These are phyloP conservation scores for Apiospora malaysiana DNA, from an alignment of 2,329 filamentous ascomycete genomes.

Conservation along the genomic window DNA sequence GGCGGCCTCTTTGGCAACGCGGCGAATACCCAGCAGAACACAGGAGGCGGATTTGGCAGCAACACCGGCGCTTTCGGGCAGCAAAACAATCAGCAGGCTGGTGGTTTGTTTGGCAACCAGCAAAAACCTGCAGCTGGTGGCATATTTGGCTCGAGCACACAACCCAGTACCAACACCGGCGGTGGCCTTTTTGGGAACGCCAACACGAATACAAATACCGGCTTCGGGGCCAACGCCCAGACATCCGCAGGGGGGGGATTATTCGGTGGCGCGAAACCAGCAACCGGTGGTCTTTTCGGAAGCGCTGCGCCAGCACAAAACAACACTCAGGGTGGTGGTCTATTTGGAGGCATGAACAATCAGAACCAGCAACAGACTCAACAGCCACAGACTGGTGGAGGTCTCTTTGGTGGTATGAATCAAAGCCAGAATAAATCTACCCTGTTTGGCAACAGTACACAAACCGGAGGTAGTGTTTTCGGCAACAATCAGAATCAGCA, in stretches of 20 bases:
- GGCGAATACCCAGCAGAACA: constrained; percentile 39
- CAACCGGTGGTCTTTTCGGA: constrained; percentile 51
- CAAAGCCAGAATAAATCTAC: constrained; percentile 61
- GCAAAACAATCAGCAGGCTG: constrained; percentile 45
- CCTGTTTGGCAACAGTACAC: constrained; percentile 56
- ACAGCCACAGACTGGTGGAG: constrained; percentile 43
- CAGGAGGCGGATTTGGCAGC: constrained; percentile 39
- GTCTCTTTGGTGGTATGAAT: constrained; percentile 56
- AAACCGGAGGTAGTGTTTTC: constrained; percentile 60
- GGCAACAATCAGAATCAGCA: constrained; percentile 54
- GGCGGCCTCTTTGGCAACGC: constrained; percentile 39
- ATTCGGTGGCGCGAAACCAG: constrained; percentile 43
- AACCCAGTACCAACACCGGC: neutral
- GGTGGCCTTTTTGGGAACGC: constrained; percentile 12
- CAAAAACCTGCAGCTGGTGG: constrained; percentile 40
- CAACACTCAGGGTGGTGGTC: constrained; percentile 47
- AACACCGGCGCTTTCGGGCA: constrained; percentile 44
- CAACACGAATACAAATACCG: constrained; percentile 32
- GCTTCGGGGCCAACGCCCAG: constrained; percentile 39
- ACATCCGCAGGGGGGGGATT: constrained; percentile 41
- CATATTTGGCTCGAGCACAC: neutral
- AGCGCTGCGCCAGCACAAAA: constrained; percentile 38
- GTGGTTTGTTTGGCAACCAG: constrained; percentile 45
- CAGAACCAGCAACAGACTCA: constrained; percentile 45
- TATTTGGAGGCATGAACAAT: constrained; percentile 56